Evolutionary conservation across 169 alveolate species (phyloP).

Genomic region (Eimeria falciformis): DNA sequence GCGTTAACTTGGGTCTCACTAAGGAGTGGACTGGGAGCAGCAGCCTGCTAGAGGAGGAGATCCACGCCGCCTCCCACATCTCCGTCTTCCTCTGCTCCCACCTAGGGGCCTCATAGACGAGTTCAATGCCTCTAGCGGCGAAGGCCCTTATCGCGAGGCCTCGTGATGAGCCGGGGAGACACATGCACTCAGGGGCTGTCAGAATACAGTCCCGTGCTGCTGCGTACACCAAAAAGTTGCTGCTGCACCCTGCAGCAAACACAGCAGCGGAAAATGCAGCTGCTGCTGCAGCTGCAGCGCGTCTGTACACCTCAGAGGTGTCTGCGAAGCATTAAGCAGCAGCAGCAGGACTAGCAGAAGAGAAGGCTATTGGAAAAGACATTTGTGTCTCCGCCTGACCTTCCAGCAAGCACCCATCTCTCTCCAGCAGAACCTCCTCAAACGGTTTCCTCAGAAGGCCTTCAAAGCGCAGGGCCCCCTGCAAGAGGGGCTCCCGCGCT

Average conservation of each 20-base stretch:
- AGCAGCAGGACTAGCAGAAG: not conserved
- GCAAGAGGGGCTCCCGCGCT: not conserved
- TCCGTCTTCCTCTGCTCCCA: not conserved
- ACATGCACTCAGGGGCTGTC: slow-evolving; percentile 19
- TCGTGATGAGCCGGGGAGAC: slow-evolving; percentile 6
- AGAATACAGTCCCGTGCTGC: not conserved
- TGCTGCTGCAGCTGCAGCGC: not conserved
- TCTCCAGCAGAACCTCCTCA: slow-evolving; percentile 32
- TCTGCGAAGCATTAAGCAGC: not conserved
- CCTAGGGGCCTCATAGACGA: slow-evolving; percentile 14
- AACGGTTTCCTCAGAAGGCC: not conserved
- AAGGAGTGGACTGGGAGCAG: slow-evolving; percentile 21
- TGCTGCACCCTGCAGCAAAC: slow-evolving; percentile 33
- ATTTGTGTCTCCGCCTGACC: not conserved
- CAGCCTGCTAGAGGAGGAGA: slow-evolving; percentile 45
- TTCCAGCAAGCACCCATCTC: not conserved
- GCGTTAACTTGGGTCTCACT: not conserved
- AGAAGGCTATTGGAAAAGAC: no score
- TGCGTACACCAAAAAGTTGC: slow-evolving; percentile 22
- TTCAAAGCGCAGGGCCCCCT: not conserved
- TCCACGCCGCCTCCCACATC: slow-evolving; percentile 34
- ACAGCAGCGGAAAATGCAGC: not conserved
- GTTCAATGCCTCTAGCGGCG: not conserved
- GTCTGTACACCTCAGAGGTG: not conserved
- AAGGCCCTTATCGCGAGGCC: not conserved